These are phyloP conservation scores for Chlamydomonas incerta DNA, from an alignment of 139 green algal genomes.

Conservation along the genomic window DNA sequence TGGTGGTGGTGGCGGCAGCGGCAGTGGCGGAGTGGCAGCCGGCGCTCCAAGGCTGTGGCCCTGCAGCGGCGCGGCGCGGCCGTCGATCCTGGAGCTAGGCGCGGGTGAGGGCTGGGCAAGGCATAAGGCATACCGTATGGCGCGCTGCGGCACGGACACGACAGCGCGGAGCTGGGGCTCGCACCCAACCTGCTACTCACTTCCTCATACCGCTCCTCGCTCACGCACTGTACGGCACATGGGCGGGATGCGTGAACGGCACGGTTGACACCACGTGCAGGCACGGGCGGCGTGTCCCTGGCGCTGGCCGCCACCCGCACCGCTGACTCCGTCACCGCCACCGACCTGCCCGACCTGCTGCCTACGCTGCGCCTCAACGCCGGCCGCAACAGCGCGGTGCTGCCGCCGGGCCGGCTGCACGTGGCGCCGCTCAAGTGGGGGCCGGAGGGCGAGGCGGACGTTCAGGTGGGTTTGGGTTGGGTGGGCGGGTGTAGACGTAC, in stretches of 20 bases:
- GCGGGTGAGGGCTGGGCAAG: conserved; percentile 49
- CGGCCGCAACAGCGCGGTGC: conserved; percentile 1
- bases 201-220: no score
- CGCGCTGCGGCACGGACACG: no score
- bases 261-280: no score
- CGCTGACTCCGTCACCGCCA: conserved; percentile 40
- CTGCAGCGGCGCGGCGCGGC: conserved; percentile 24
- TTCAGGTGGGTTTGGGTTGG: conserved; percentile 5
- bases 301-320: conserved; percentile 33
- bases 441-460: conserved; percentile 15
- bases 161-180: no score
- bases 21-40: no score
- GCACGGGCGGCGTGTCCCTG: conserved; percentile 53
- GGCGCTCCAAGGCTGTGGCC: no score
- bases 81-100: conserved; percentile 36
- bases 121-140: no score
- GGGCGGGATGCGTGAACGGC: no score
- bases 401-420: conserved; percentile 9
- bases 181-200: no score
- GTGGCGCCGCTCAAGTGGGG: conserved; percentile 33
- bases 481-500: not conserved
- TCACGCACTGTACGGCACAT: no score
- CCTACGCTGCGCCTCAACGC: conserved; percentile 44
- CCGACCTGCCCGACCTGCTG: conserved; percentile 57
- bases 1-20: not conserved